These are phyloP conservation scores for Lipomyces sp. DNA, from an alignment of 805 yeast species.

Conservation along the genomic window DNA sequence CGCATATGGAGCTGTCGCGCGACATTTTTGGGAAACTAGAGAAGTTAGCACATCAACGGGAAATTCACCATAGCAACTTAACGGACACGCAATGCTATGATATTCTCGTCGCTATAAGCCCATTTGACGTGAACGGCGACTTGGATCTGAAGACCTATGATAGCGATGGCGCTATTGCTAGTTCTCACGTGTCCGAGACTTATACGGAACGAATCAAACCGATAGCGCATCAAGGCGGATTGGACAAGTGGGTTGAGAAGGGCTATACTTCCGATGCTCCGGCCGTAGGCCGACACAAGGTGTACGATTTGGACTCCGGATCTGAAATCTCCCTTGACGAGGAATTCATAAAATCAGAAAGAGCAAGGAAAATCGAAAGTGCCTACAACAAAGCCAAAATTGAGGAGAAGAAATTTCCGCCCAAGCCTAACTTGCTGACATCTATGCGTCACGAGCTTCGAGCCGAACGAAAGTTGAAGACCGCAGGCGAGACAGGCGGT, in stretches of 20 bases:
- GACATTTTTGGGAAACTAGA: constrained; percentile 53
- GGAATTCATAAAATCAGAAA: constrained; percentile 6
- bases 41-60: constrained; percentile 40
- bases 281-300: not conserved
- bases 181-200: not conserved
- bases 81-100: constrained; percentile 62
- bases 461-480: constrained; percentile 27
- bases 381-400: constrained; percentile 8
- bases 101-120: constrained; percentile 42
- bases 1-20: constrained; percentile 51
- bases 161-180: not conserved
- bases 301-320: constrained; percentile 13
- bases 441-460: constrained; percentile 26
- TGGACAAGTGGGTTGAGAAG: constrained; percentile 21
- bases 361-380: constrained; percentile 3
- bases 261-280: not conserved
- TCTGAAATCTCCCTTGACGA: constrained; percentile 20
- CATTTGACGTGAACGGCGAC: constrained; percentile 2
- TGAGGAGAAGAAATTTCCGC: constrained; percentile 6
- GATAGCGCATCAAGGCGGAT: not conserved
- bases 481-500: constrained; percentile 7
- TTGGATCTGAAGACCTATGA: not conserved
- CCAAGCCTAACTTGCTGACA: constrained; percentile 12
- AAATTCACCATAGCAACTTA: constrained; percentile 65
- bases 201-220: not conserved